A percentile compares a stretch with the other conserved stretches of the same genome.
Conservation (phyloP, 129 eudicot species). For the Saposhnikovia divaricata region DNA sequence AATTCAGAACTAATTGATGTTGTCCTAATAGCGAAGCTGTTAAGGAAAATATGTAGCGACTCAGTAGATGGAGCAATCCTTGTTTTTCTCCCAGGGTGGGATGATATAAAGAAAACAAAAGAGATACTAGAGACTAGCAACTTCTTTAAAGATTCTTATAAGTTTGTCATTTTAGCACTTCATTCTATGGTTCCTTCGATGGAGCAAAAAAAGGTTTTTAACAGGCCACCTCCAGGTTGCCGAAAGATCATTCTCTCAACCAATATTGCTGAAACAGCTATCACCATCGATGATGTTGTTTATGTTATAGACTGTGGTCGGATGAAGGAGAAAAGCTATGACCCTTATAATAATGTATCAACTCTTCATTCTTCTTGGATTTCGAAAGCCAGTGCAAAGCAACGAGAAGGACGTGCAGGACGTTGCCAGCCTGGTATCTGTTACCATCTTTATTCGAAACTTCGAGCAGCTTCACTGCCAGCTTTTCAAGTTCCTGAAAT, state of each 20-base stretch:
- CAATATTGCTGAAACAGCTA: conserved; percentile 91
- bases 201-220: conserved; percentile 86
- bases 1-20: conserved; percentile 69
- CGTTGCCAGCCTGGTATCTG: conserved; percentile 93
- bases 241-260: conserved; percentile 89
- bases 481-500: conserved; percentile 95
- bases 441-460: conserved; percentile 84
- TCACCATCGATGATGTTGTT: conserved; percentile 96
- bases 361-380: conserved; percentile 91
- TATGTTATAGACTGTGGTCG: conserved; percentile 90
- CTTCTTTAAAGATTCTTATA: conserved; percentile 54
- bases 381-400: conserved; percentile 96
- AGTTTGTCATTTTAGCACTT: conserved; percentile 56
- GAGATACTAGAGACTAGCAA: conserved; percentile 43
- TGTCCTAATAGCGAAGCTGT: conserved; percentile 68
- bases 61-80: conserved; percentile 80
- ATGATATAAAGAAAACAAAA: conserved; percentile 79
- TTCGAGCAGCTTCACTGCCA: conserved; percentile 69
- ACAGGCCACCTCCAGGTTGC: conserved; percentile 69
- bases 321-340: conserved; percentile 92
- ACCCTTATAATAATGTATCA: conserved; percentile 83
- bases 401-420: conserved; percentile 96
- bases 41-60: conserved; percentile 66
- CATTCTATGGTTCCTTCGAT: conserved; percentile 81
- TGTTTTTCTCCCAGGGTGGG: conserved; percentile 97